phyloP scores from a whole-genome alignment of 2,329 filamentous ascomycete genomes.

The Lasiodiplodia citricola region DNA sequence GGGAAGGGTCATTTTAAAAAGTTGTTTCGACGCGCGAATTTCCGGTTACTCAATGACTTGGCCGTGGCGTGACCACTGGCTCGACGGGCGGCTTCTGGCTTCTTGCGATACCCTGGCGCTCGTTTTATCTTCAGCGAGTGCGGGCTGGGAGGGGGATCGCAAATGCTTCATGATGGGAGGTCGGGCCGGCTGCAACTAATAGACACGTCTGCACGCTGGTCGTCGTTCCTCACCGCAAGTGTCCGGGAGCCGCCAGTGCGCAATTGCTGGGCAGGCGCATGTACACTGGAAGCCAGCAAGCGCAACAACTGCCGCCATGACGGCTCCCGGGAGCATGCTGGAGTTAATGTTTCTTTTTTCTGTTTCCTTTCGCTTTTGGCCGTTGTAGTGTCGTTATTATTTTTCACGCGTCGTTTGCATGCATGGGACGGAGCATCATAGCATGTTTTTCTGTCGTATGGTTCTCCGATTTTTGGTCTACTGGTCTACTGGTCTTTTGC shows the following conservation, averaged over 20 bases:
- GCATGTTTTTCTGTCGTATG: constrained; percentile 27
- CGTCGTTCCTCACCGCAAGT: constrained; percentile 15
- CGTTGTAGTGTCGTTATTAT: constrained; percentile 4
- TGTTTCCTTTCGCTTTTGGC: not conserved
- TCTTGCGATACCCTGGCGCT: constrained; percentile 25
- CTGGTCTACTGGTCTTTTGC: not conserved
- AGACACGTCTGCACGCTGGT: constrained; percentile 19
- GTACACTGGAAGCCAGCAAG: constrained; percentile 3
- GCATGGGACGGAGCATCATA: constrained; percentile 28
- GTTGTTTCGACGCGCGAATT: constrained; percentile 20
- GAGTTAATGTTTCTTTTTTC: constrained; percentile 13
- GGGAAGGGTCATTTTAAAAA: constrained; percentile 23
- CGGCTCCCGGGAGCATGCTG: constrained; percentile 2
- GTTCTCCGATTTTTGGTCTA: constrained; percentile 14
- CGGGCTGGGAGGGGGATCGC: constrained; percentile 22
- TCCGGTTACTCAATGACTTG: constrained; percentile 19
- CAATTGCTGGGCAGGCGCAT: constrained; percentile 24
- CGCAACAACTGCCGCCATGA: not conserved
- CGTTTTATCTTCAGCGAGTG: constrained; percentile 19
- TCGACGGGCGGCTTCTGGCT: constrained; percentile 23
- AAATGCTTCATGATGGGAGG: constrained; percentile 3
- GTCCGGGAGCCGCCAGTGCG: constrained; percentile 15
- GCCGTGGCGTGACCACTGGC: constrained; percentile 10
- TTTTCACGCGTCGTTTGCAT: constrained; percentile 8
- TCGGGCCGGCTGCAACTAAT: constrained; percentile 24